Evolutionary conservation across 495 filamentous ascomycete species (phyloP).

Genomic region (Penicillium egyptiacum): DNA sequence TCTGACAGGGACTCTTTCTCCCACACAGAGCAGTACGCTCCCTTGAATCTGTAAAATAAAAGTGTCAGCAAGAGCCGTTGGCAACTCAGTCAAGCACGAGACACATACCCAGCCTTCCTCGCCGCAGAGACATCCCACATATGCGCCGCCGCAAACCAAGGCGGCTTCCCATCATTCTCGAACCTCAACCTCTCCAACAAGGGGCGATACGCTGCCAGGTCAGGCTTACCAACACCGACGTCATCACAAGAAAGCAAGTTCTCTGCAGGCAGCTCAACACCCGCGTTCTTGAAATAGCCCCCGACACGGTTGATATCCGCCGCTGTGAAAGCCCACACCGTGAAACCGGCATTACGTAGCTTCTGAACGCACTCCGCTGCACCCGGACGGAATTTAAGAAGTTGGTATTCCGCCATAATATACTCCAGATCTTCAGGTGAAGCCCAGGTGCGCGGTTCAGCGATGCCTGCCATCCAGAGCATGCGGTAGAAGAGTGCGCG

Average conservation of each 20-base stretch:
- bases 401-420: constrained; percentile 29
- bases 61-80: neutral
- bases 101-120: constrained; percentile 28
- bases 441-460: constrained; percentile 32
- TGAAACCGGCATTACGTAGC: constrained; percentile 41
- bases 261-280: constrained; percentile 36
- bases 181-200: constrained; percentile 25
- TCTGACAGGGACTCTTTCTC: constrained; percentile 39
- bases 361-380: constrained; percentile 35
- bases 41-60: constrained; percentile 29
- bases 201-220: constrained; percentile 29
- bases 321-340: constrained; percentile 44
- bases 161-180: constrained; percentile 24
- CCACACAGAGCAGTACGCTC: constrained; percentile 35
- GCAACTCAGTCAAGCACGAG: neutral
- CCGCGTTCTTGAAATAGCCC: constrained; percentile 38
- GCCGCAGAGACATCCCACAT: constrained; percentile 43
- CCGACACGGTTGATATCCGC: constrained; percentile 36
- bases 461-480: constrained; percentile 31
- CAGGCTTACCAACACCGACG: constrained; percentile 34
- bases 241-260: constrained; percentile 37
- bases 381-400: constrained; percentile 32
- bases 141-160: constrained; percentile 42
- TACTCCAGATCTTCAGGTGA: constrained; percentile 32
- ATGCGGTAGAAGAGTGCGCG: constrained; percentile 40